A percentile compares a stretch with the other conserved stretches of the same genome.
Conservation (phyloP, 495 filamentous ascomycete genomes). For the Ascodesmis nigricans region DNA sequence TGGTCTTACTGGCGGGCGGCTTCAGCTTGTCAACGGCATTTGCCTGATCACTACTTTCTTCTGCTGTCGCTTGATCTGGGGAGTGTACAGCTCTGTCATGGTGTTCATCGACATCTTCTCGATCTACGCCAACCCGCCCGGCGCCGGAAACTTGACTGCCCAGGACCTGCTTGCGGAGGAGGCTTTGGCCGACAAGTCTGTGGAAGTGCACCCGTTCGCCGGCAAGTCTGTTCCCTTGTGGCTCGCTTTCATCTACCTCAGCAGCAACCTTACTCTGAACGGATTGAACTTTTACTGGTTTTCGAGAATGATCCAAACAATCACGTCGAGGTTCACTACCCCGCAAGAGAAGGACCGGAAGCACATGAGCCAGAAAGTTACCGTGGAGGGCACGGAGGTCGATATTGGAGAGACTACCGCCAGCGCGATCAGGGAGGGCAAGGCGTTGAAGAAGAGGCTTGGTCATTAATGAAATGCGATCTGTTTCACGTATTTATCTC, state of each 20-base stretch:
- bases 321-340: constrained; percentile 53
- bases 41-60: constrained; percentile 55
- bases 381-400: constrained; percentile 13
- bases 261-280: constrained; percentile 60
- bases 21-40: constrained; percentile 77
- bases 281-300: constrained; percentile 91
- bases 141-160: constrained; percentile 17
- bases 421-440: too few species aligned
- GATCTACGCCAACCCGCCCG: constrained; percentile 29
- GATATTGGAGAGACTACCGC: too few species aligned
- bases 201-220: constrained; percentile 11
- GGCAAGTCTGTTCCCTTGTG: constrained; percentile 43
- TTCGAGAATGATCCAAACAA: constrained; percentile 82
- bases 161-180: constrained; percentile 17
- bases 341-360: constrained; percentile 22
- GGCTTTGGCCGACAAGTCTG: constrained; percentile 20
- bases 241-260: constrained; percentile 56
- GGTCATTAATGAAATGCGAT: too few species aligned
- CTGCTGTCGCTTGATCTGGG: constrained; percentile 74
- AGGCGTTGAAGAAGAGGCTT: too few species aligned
- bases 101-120: constrained; percentile 66
- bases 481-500: too few species aligned
- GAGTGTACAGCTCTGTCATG: constrained; percentile 52
- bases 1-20: constrained; percentile 62
- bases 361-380: constrained; percentile 4